Evolutionary conservation across 2,329 filamentous ascomycete genomes (phyloP), one percentile per base, ranked within the genome.

Genomic region (Claviceps africana): DNA sequence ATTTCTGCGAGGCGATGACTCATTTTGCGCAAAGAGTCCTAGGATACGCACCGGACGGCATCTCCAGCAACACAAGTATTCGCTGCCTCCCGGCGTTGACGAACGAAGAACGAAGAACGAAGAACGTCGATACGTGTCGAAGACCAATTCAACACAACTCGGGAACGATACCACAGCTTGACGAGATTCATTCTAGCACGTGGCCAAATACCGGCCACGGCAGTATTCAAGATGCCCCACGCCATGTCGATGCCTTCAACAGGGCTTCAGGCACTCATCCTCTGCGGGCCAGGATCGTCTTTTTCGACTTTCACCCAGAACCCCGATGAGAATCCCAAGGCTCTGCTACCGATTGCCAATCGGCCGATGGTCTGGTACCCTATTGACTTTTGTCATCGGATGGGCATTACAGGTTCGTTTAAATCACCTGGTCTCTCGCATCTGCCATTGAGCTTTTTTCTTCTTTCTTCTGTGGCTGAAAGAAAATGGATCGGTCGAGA

Each of bases 311-410:
- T 93, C 65, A 90, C 86, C 2, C 83, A 85, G 2, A 87, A 83
- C 56, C 84, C 86, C 5, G 82, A 85, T 68, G 84, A 90, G 63
- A 83, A 86, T 55, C 86, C 87, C 10, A 93, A 93, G 69, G 86
- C 87, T 10, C 77, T 93, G 22, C 70, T 93, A 8, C 87, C 87
- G 6, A 85, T 93, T 54, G 87, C 87, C 37, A 93, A 93, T 65
- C 72, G 87, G 59, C 87, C 87, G 1, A 93, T 93, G 87, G 83
- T 93, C 46, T 91, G 88, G 85, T 93, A 93, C 65, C 83, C 87
- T 6, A 78, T 93, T 42, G 86, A 91, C 61, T 91, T 88, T 70
- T 91, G 86, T 68, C 86, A 88, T 63, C 81, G 86, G 39, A 86
- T 85, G 66, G 86, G 87, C 59, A 80, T 90, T 58, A 86, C 83